Base-by-base conservation (phyloP, 2,329 filamentous ascomycete species). In the Penicillium sp. region DNA sequence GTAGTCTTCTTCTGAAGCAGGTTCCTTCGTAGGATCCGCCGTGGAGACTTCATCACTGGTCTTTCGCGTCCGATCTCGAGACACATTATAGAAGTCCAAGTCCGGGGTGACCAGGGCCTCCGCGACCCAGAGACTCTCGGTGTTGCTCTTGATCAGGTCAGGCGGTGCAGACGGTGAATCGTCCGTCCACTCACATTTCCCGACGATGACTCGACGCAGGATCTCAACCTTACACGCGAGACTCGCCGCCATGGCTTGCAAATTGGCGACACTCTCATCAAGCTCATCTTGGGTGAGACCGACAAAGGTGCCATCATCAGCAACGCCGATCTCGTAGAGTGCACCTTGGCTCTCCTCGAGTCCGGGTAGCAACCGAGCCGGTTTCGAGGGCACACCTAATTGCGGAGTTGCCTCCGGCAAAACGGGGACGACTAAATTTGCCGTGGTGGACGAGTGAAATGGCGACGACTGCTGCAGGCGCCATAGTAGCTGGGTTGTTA, bases 401-500 rank as follows among this genome's bases (percentile, higher is more conserved):
- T 82, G 81, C 6, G 73, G 65, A 7, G 77, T 75, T 43, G 68
- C 69, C 44, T 90, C 82, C 0, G 88, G 87, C 3, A 95, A 71
- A 49, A 82, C 79, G 0, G 89, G 89, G 22, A 95, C 72, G 8
- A 89, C 80, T 13, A 89, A 74, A 47, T 88, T 84, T 23, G 82
- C 83, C 4, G 85, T 85, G 20, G 86, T 86, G 6, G 87, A 87
- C 1, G 87, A 82, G 69, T 96, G 90, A 65, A 94, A 88, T 0
- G 89, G 88, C 7, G 88, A 95, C 1, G 91, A 96, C 66, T 98
- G 93, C 64, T 97, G 90, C 47, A 98, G 70, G 40, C 93, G 80
- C 93, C 93, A 98, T 6, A 98, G 74, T 20, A 98, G 76, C 67
- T 98, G 93, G 0, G 93, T 98, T 0, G 91, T 98, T 52, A 98